phyloP scores from a whole-genome alignment of 1,284 basidiomycete species.

The Cystobasidiaceae sp. region DNA sequence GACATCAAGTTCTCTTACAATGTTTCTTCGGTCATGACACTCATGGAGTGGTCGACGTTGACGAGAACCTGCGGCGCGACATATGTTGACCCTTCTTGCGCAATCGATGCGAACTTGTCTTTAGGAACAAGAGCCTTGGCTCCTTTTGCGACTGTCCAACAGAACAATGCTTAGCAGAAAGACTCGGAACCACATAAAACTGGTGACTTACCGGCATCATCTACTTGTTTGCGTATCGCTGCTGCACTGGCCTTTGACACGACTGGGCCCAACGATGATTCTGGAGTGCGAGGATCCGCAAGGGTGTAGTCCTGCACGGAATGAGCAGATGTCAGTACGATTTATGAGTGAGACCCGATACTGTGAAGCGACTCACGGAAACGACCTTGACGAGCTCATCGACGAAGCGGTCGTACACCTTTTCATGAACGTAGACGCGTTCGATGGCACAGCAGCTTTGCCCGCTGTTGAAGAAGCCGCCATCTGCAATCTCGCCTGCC shows the following conservation, averaged over 20 bases:
- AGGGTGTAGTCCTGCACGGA: slow-evolving; percentile 63
- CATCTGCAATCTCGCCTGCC: slow-evolving; percentile 76
- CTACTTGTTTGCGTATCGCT: slow-evolving; percentile 76
- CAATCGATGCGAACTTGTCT: slow-evolving; percentile 59
- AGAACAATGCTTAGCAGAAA: slow-evolving; percentile 1
- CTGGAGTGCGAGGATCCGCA: slow-evolving; percentile 70
- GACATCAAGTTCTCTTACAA: slow-evolving; percentile 61
- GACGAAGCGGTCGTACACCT: slow-evolving; percentile 74
- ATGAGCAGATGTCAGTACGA: background rate
- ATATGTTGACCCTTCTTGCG: slow-evolving; percentile 68
- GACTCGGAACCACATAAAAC: background rate
- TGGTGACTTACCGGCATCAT: slow-evolving; percentile 62
- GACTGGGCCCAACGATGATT: slow-evolving; percentile 82
- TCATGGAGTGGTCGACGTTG: slow-evolving; percentile 86
- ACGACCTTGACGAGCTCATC: slow-evolving; percentile 65
- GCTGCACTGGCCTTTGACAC: slow-evolving; percentile 77
- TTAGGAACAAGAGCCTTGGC: slow-evolving; percentile 71
- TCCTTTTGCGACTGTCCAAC: slow-evolving; percentile 63
- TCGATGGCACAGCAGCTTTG: slow-evolving; percentile 84
- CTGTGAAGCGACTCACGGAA: slow-evolving; percentile 53
- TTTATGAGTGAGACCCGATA: background rate
- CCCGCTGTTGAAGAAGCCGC: slow-evolving; percentile 92
- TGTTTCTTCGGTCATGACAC: slow-evolving; percentile 71
- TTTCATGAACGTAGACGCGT: slow-evolving; percentile 89
- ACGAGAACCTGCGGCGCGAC: slow-evolving; percentile 84